phyloP scores from a whole-genome alignment of 2,329 filamentous ascomycete species.

The Diplocarpon mali region DNA sequence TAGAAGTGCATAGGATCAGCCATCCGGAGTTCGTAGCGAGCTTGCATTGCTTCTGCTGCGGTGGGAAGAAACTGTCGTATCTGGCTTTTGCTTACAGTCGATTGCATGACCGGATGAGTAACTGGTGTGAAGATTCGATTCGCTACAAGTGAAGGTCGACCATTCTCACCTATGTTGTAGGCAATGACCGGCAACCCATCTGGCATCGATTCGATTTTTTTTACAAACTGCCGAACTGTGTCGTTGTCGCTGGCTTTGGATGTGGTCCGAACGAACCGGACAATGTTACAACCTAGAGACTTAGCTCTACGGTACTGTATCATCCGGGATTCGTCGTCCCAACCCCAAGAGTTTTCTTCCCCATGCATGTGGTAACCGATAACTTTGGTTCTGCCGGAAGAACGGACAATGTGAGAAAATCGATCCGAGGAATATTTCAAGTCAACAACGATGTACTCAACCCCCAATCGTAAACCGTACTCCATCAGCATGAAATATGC shows the following conservation, averaged over 20 bases:
- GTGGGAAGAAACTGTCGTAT: constrained; percentile 33
- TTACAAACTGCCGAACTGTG: constrained; percentile 19
- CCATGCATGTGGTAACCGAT: constrained; percentile 38
- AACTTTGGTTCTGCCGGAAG: constrained; percentile 40
- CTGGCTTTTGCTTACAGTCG: constrained; percentile 34
- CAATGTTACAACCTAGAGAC: constrained; percentile 41
- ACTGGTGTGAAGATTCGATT: constrained; percentile 48
- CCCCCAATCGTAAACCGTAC: constrained; percentile 53
- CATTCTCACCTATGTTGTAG: constrained; percentile 44
- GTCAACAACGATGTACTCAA: constrained; percentile 49
- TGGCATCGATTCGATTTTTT: constrained; percentile 20
- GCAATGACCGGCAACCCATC: constrained; percentile 33
- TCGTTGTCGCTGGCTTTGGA: constrained; percentile 40
- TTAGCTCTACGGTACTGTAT: constrained; percentile 39
- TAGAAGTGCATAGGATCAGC: constrained; percentile 62
- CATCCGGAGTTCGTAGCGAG: constrained; percentile 52
- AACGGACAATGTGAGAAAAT: constrained; percentile 34
- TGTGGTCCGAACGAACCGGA: constrained; percentile 43
- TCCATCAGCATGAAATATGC: constrained; percentile 47
- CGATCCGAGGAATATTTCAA: constrained; percentile 39
- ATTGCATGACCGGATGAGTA: constrained; percentile 42
- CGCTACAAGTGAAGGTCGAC: constrained; percentile 43
- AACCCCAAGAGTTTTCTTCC: constrained; percentile 29
- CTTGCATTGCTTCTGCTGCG: constrained; percentile 49
- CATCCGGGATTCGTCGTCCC: constrained; percentile 39